Percentiles rank a stretch among this genome's conserved stretches.
Evolutionary conservation across 2,329 filamentous ascomycete genomes (phyloP).

Genomic region (Aureobasidium sp.): DNA sequence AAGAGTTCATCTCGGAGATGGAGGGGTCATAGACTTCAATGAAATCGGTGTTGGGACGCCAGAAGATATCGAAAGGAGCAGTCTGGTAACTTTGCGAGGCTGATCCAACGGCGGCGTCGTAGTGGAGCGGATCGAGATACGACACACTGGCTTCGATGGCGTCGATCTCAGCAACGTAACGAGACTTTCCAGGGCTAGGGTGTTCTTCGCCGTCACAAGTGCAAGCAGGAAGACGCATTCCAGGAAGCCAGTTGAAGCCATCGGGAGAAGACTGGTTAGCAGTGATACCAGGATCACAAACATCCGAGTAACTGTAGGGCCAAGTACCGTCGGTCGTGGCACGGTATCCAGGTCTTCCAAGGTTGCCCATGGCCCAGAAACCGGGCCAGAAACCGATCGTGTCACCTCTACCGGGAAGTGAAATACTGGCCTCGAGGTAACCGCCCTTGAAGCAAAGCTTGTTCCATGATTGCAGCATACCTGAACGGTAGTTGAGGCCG

Average conservation of each 20-base stretch:
- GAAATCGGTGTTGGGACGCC: slow-evolving; percentile 39
- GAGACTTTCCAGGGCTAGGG: slow-evolving; percentile 56
- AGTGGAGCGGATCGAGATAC: slow-evolving; percentile 40
- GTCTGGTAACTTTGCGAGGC: slow-evolving; percentile 62
- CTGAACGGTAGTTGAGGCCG: slow-evolving; percentile 59
- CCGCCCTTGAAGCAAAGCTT: slow-evolving; percentile 67
- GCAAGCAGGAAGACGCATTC: slow-evolving; percentile 63
- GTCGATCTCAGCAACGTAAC: slow-evolving; percentile 66
- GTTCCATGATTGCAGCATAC: slow-evolving; percentile 72
- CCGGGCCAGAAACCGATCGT: slow-evolving; percentile 67
- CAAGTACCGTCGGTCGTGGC: slow-evolving; percentile 66
- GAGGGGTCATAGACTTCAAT: slow-evolving; percentile 57
- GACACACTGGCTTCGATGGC: slow-evolving; percentile 60
- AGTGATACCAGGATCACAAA: slow-evolving; percentile 64
- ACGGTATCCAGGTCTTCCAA: slow-evolving; percentile 61
- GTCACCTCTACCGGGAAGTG: slow-evolving; percentile 60
- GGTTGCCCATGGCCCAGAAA: slow-evolving; percentile 70
- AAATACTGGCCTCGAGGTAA: slow-evolving; percentile 62
- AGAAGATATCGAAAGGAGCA: slow-evolving; percentile 65
- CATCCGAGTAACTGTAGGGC: slow-evolving; percentile 65
- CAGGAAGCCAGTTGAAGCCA: slow-evolving; percentile 60
- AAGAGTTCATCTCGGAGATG: slow-evolving; percentile 52
- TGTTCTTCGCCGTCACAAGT: slow-evolving; percentile 59
- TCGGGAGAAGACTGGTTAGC: slow-evolving; percentile 63
- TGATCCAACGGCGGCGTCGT: slow-evolving; percentile 47